These are phyloP conservation scores for Xylaria sp. DNA, from an alignment of 2,329 filamentous ascomycete genomes.

Conservation along the genomic window DNA sequence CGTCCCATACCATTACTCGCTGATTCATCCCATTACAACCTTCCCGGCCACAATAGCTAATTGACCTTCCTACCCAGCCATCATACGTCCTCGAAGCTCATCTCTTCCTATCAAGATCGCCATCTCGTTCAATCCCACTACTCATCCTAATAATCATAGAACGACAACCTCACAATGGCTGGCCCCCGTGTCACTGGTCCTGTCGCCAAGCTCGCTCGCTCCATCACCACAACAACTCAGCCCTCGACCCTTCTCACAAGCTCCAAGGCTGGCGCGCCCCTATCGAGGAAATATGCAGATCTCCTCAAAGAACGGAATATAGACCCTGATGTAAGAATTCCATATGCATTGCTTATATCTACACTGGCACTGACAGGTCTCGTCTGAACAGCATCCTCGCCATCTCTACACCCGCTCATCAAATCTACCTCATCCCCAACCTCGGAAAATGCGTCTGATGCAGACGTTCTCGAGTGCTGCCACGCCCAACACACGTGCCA, in stretches of 20 bases:
- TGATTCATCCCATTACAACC: not conserved
- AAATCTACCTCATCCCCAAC: constrained; percentile 50
- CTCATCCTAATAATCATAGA: constrained; percentile 1
- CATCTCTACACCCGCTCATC: constrained; percentile 50
- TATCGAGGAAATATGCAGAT: constrained; percentile 50
- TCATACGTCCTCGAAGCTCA: not conserved
- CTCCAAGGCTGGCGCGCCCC: constrained; percentile 44
- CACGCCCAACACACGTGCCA: constrained; percentile 45
- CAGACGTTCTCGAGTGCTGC: constrained; percentile 67
- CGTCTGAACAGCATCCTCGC: constrained; percentile 43
- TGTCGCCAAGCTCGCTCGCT: constrained; percentile 47
- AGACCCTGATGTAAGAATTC: constrained; percentile 47
- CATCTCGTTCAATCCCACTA: not conserved
- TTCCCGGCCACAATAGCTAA: constrained; percentile 8
- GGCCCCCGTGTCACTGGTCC: constrained; percentile 49
- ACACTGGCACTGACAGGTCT: constrained; percentile 42
- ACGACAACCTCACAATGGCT: constrained; percentile 39
- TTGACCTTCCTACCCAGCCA: constrained; percentile 3
- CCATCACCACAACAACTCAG: constrained; percentile 46
- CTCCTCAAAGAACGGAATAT: constrained; percentile 50
- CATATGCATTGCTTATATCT: not conserved
- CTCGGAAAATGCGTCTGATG: constrained; percentile 66
- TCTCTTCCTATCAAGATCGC: constrained; percentile 7
- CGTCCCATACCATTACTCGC: not conserved
- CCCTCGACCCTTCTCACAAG: constrained; percentile 44